A percentile compares a stretch with the other conserved stretches of the same genome.
phyloP scores from a whole-genome alignment of 768 basidiomycete species.

The Agaricus subrufescens region DNA sequence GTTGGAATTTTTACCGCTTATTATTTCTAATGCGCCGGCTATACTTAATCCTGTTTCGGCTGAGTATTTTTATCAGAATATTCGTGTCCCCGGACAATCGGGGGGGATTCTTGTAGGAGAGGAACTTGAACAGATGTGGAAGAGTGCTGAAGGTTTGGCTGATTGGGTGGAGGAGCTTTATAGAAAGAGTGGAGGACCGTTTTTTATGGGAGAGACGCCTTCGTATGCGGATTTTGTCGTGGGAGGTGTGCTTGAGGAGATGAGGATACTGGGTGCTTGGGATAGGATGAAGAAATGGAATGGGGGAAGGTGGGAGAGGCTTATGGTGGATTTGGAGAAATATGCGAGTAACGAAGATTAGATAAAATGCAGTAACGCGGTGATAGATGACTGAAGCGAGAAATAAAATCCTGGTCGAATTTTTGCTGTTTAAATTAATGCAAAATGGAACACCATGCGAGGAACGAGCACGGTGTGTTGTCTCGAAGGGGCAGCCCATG shows the following conservation, averaged over 20 bases:
- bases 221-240: slow-evolving; percentile 39
- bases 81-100: too few species aligned
- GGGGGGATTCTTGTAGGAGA: slow-evolving; percentile 29
- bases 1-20: neutral
- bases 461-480: too few species aligned
- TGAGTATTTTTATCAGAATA: slow-evolving; percentile 28
- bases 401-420: too few species aligned
- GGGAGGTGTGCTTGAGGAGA: slow-evolving; percentile 24
- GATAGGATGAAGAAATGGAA: slow-evolving; percentile 32
- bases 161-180: slow-evolving; percentile 24
- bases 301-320: slow-evolving; percentile 32
- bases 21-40: slow-evolving; percentile 15
- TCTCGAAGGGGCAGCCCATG: too few species aligned
- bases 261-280: slow-evolving; percentile 34
- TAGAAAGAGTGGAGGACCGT: slow-evolving; percentile 23
- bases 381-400: too few species aligned
- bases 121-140: slow-evolving; percentile 30
- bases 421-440: too few species aligned
- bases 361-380: neutral
- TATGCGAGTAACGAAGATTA: slow-evolving; percentile 7
- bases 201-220: slow-evolving; percentile 30
- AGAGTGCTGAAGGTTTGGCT: slow-evolving; percentile 26
- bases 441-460: too few species aligned
- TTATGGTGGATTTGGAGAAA: slow-evolving; percentile 9
- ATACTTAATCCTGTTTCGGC: slow-evolving; percentile 17